Conservation (phyloP, 345 rosid genomes). For the Heritiera littoralis region DNA sequence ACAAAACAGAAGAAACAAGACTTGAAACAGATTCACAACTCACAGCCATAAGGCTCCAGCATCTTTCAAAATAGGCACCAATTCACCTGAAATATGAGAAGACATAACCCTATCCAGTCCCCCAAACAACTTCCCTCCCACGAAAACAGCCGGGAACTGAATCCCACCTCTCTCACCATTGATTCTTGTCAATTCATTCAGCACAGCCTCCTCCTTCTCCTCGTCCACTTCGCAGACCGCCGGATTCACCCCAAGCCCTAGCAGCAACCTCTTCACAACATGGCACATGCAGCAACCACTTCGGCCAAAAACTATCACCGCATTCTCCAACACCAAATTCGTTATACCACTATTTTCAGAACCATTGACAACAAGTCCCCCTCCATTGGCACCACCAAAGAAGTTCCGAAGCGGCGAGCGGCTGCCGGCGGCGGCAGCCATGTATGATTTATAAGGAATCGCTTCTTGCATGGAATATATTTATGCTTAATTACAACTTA, state of each 20-base stretch:
- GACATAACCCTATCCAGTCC: slow-evolving; percentile 84
- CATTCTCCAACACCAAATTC: slow-evolving; percentile 53
- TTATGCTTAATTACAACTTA: too few relatives aligned
- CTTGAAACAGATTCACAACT: slow-evolving; percentile 5
- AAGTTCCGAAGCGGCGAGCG: slow-evolving; percentile 21
- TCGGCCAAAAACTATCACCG: slow-evolving; percentile 59
- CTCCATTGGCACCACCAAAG: not conserved
- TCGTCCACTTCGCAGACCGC: slow-evolving; percentile 61
- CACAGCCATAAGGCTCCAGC: slow-evolving; percentile 87
- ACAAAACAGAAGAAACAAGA: not conserved
- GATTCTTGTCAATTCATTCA: slow-evolving; percentile 36
- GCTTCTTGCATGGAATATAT: slow-evolving; percentile 56
- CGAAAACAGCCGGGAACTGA: slow-evolving; percentile 71
- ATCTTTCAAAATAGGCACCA: slow-evolving; percentile 78
- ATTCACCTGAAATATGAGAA: slow-evolving; percentile 77
- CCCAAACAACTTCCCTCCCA: slow-evolving; percentile 83
- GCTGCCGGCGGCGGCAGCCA: slow-evolving; percentile 27
- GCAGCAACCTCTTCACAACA: slow-evolving; percentile 64
- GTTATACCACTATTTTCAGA: slow-evolving; percentile 29
- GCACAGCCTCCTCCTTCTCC: slow-evolving; percentile 45
- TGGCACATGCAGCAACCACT: slow-evolving; percentile 79
- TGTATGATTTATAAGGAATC: slow-evolving; percentile 41
- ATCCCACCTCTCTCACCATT: slow-evolving; percentile 22
- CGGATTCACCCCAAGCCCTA: slow-evolving; percentile 80
- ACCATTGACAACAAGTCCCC: slow-evolving; percentile 18